Percentiles rank a stretch among this genome's conserved stretches.
phyloP scores from a whole-genome alignment of 179 eudicot species.

The Corrigiola litoralis region DNA sequence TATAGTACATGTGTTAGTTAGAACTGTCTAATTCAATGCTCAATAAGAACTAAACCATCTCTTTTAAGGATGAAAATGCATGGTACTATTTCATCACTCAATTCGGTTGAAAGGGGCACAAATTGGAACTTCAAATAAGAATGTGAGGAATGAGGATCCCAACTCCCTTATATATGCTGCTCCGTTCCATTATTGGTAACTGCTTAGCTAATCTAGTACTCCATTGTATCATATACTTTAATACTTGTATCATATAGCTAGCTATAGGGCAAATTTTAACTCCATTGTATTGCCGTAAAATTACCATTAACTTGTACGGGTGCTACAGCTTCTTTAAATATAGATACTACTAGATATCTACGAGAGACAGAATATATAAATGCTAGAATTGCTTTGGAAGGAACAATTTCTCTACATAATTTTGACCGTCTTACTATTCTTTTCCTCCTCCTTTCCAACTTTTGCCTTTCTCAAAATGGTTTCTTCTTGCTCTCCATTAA shows the following conservation, averaged over 20 bases:
- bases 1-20: too few species aligned
- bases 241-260: not conserved
- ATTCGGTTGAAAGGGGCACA: too few species aligned
- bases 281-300: not conserved
- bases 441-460: constrained; percentile 13
- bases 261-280: not conserved
- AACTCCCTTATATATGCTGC: not conserved
- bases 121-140: too few species aligned
- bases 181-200: not conserved
- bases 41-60: too few species aligned
- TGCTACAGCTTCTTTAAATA: not conserved
- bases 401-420: constrained; percentile 32
- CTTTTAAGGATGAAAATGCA: too few species aligned
- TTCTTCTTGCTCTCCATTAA: constrained; percentile 13
- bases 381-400: constrained; percentile 43
- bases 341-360: not conserved
- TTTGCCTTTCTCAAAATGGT: constrained; percentile 14
- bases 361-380: constrained; percentile 32
- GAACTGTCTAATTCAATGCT: too few species aligned
- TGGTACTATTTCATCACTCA: too few species aligned
- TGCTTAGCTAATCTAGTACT: not conserved
- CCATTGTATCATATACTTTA: not conserved
- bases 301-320: constrained; percentile 21
- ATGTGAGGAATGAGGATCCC: too few species aligned
- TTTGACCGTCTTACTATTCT: constrained; percentile 48